Percentiles rank a stretch among this genome's conserved stretches.
Evolutionary conservation across 352 stramenopile genomes (phyloP).

Genomic region (Pythium brachiatum): DNA sequence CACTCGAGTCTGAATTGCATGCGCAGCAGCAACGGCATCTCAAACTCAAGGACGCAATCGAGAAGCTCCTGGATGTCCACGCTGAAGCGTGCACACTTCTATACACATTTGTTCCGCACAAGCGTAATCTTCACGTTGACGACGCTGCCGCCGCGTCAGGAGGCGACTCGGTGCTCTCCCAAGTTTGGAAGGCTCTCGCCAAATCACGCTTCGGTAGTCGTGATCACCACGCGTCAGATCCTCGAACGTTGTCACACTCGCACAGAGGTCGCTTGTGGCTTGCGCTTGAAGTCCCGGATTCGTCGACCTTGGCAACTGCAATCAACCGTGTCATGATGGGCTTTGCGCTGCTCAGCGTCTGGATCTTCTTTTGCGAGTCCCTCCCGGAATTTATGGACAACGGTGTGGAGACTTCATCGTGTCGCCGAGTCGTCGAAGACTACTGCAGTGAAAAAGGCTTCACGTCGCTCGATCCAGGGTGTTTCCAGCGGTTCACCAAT

Average conservation of each 20-base stretch:
- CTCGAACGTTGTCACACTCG: slow-evolving; percentile 24
- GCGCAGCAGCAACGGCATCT: slow-evolving; percentile 32
- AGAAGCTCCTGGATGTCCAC: slow-evolving; percentile 39
- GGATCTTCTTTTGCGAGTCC: slow-evolving; percentile 71
- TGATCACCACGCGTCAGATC: slow-evolving; percentile 8
- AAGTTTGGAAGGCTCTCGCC: slow-evolving; percentile 39
- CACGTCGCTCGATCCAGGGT: slow-evolving; percentile 35
- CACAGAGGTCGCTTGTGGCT: slow-evolving; percentile 51
- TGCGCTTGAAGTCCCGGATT: slow-evolving; percentile 59
- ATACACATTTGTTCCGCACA: slow-evolving; percentile 57
- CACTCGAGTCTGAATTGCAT: slow-evolving; percentile 28
- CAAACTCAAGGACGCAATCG: slow-evolving; percentile 50
- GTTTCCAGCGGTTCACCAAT: slow-evolving; percentile 39
- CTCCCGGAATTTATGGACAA: slow-evolving; percentile 55
- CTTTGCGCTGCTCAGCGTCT: slow-evolving; percentile 56
- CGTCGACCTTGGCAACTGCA: slow-evolving; percentile 36
- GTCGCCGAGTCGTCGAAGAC: slow-evolving; percentile 41
- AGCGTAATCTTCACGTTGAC: slow-evolving; percentile 20
- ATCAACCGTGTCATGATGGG: slow-evolving; percentile 61
- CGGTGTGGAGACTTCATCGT: slow-evolving; percentile 42
- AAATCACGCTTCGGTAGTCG: slow-evolving; percentile 29
- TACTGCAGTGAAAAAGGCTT: slow-evolving; percentile 50
- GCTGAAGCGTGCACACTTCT: slow-evolving; percentile 36
- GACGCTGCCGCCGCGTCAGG: neutral
- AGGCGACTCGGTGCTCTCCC: slow-evolving; percentile 35